phyloP scores from a whole-genome alignment of 345 rosid genomes.

The Turritis glabra region DNA sequence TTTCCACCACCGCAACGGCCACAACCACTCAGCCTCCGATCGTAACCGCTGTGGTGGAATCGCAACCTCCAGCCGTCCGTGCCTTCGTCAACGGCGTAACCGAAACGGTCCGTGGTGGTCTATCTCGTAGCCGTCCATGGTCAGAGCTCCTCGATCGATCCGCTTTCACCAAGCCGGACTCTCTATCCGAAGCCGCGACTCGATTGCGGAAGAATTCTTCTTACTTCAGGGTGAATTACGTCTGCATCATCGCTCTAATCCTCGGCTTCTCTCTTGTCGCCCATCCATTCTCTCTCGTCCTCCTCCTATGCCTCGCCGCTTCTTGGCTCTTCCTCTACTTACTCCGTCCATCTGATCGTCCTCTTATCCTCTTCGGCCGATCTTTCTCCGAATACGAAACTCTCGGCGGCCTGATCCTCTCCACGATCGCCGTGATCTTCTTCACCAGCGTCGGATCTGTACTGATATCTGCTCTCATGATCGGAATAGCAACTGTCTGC shows the following conservation, averaged over 20 bases:
- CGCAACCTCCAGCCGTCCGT: conserved; percentile 12
- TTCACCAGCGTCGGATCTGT: conserved; percentile 62
- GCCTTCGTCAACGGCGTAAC: conserved; percentile 13
- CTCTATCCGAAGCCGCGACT: conserved; percentile 39
- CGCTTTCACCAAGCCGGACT: conserved; percentile 47
- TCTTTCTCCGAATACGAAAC: conserved; percentile 55
- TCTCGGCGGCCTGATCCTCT: conserved; percentile 45
- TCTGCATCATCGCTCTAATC: conserved; percentile 36
- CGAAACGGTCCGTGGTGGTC: conserved; percentile 9
- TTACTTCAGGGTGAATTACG: conserved; percentile 50
- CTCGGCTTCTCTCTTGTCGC: conserved; percentile 48
- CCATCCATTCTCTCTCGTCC: conserved; percentile 58
- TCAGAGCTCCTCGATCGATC: conserved; percentile 43
- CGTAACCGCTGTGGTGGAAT: conserved; percentile 13
- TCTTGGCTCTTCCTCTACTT: conserved; percentile 66
- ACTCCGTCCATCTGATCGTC: conserved; percentile 65
- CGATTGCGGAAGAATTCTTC: conserved; percentile 45
- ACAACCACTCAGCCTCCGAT: conserved; percentile 16
- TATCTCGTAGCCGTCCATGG: conserved; percentile 39
- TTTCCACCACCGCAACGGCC: conserved; percentile 25
- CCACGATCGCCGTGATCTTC: conserved; percentile 55
- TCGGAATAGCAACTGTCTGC: conserved; percentile 54
- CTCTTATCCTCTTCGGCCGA: conserved; percentile 58
- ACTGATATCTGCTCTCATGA: conserved; percentile 57
- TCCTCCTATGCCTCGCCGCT: conserved; percentile 53